Conservation (phyloP, 345 rosid genomes). For the Salix udensis region DNA sequence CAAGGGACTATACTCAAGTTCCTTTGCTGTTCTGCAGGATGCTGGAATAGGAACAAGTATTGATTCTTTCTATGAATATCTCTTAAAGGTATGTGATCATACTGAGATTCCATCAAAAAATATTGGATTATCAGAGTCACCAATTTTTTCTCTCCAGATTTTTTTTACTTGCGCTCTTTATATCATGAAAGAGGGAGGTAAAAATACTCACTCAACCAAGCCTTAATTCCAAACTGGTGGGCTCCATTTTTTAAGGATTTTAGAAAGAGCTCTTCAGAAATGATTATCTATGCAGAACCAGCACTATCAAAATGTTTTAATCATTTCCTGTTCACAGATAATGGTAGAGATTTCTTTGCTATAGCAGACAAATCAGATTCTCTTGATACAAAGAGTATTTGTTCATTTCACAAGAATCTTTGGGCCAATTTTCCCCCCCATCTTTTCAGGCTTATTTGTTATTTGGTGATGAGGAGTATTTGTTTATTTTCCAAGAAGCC, state of each 20-base stretch:
- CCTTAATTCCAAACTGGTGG: neutral
- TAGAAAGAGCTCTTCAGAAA: no score
- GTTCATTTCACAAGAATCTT: neutral
- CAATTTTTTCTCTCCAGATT: neutral
- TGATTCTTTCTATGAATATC: constrained; percentile 96
- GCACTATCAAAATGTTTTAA: no score
- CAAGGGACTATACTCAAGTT: constrained; percentile 2
- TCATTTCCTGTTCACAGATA: neutral
- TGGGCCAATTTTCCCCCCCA: neutral
- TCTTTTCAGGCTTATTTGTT: constrained; percentile 81
- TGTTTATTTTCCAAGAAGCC: constrained; percentile 92
- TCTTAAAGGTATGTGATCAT: constrained; percentile 58
- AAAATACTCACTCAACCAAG: neutral
- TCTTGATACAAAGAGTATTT: neutral
- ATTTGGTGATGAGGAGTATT: constrained; percentile 91
- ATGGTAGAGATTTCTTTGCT: neutral
- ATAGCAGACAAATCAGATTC: neutral
- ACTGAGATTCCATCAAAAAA: neutral
- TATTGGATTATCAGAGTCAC: neutral
- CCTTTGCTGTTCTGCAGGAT: constrained; percentile 62
- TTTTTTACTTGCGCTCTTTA: neutral
- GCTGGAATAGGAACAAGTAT: constrained; percentile 99
- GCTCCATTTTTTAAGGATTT: no score
- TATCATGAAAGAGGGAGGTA: neutral
- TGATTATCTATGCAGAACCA: no score